phyloP scores from a whole-genome alignment of 352 stramenopile species.

The Pythium pyrilobum region DNA sequence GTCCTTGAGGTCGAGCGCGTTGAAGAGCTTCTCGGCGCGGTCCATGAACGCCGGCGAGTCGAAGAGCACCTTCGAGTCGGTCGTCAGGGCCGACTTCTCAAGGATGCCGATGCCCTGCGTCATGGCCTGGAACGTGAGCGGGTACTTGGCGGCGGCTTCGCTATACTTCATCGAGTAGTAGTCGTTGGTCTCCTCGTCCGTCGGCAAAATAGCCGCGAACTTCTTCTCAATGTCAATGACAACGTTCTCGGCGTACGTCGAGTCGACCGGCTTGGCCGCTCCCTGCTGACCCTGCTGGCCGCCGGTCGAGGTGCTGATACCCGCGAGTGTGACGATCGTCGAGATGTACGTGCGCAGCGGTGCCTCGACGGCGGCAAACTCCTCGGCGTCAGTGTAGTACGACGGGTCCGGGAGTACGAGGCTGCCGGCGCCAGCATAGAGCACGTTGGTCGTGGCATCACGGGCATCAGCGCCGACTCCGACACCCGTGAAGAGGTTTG shows the following conservation, averaged over 20 bases:
- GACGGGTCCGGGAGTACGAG: conserved; percentile 73
- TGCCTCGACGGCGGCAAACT: conserved; percentile 27
- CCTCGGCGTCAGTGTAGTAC: conserved; percentile 80
- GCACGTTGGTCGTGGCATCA: conserved; percentile 62
- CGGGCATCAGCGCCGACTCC: conserved; percentile 51
- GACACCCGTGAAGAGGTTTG: conserved; percentile 68
- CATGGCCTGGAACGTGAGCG: conserved; percentile 32
- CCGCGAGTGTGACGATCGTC: conserved; percentile 26
- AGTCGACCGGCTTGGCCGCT: not conserved
- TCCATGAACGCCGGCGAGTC: conserved; percentile 45
- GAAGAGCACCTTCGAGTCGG: conserved; percentile 35
- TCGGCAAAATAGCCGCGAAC: conserved; percentile 58
- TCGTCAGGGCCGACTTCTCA: conserved; percentile 22
- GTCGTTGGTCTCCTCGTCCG: conserved; percentile 36
- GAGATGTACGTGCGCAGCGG: conserved; percentile 31
- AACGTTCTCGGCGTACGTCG: conserved; percentile 11
- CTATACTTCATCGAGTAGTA: conserved; percentile 78
- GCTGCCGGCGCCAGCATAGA: conserved; percentile 60
- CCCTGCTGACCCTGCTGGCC: conserved; percentile 3
- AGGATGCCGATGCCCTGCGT: conserved; percentile 33
- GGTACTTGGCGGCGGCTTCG: conserved; percentile 38
- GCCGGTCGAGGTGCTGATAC: conserved; percentile 2
- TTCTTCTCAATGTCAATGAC: conserved; percentile 67
- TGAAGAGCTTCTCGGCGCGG: conserved; percentile 37
- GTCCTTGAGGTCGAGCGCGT: conserved; percentile 28